Base-by-base conservation (phyloP, 106 monocot genomes). In the Dactylorhiza incarnata region DNA sequence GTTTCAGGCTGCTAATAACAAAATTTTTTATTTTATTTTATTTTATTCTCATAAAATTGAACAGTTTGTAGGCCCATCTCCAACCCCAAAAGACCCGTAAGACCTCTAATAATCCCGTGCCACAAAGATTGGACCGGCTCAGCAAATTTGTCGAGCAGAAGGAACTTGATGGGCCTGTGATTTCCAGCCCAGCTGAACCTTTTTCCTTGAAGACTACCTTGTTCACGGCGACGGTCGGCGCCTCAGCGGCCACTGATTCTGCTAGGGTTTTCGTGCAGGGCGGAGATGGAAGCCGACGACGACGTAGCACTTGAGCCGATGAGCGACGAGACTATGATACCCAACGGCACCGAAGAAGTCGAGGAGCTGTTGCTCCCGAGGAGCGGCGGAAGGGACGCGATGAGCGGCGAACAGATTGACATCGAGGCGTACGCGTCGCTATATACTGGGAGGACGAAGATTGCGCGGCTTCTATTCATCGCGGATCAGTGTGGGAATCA, bases 341-440 rank as follows among this genome's bases (percentile, higher is more conserved):
- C 82, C 66, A 86, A 92, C 83, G 92, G 86, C 45, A 71, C 11
- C 53, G 81, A 59, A 47, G 83, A 43, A 49, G 73, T 43, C 25
- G 61, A 72, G 20, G 66, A 56, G 48, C 73, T 9, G 73, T 74
- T 51, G 12, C 75, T 13, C 44, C 19, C 55, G 48, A 47, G 74
- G 59, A 23, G 49, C 12, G 63, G 52, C 62, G 52, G 71, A 45
- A 86, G 78, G 77, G 53, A 81, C 53, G 51, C 80, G 17, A 72
- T 85, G 63, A 80, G 87, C 80, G 81, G 88, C 72, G 96, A 97
- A 52, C 96, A 87, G 85, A 78, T 97, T 81, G 96, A 97, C 79
- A 86, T 94, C 50, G 96, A 97, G 86, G 85, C 89, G 0, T 97
- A 97, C 85, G 91, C 91, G 2, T 85, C 86, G 44, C 82, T 93